A percentile compares a stretch with the other conserved stretches of the same genome.
Evolutionary conservation across 1,139 yeast species (phyloP).

Genomic region (Lodderomyces margitis): DNA sequence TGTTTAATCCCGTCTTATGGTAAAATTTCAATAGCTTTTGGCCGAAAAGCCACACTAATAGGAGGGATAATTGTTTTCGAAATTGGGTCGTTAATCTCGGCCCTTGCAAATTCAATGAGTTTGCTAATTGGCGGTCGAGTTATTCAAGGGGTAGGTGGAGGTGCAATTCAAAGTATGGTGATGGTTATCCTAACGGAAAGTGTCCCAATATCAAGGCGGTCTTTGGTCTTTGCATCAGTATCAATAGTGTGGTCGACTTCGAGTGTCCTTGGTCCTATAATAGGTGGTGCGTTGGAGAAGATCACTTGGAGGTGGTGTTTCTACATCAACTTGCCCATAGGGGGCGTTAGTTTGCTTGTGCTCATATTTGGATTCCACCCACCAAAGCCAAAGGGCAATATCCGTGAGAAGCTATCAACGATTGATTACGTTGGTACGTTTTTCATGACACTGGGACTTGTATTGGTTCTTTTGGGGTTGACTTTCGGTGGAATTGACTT

Average conservation of each 20-base stretch:
- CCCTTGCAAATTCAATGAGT: constrained; percentile 53
- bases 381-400: constrained; percentile 35
- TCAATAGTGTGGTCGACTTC: constrained; percentile 51
- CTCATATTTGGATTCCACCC: constrained; percentile 55
- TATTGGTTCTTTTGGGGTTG: constrained; percentile 31
- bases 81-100: constrained; percentile 61
- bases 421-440: constrained; percentile 36
- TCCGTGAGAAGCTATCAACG: constrained; percentile 38
- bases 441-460: constrained; percentile 28
- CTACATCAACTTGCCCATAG: constrained; percentile 67
- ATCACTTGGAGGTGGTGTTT: constrained; percentile 81
- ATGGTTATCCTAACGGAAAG: constrained; percentile 59
- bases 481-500: constrained; percentile 36
- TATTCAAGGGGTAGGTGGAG: constrained; percentile 72
- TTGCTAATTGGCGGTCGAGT: constrained; percentile 70
- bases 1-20: constrained; percentile 62
- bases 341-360: constrained; percentile 52
- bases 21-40: constrained; percentile 57
- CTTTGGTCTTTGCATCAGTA: constrained; percentile 48
- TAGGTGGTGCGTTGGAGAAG: constrained; percentile 67
- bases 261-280: constrained; percentile 59
- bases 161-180: constrained; percentile 62
- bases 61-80: constrained; percentile 56
- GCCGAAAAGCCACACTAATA: constrained; percentile 53
- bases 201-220: constrained; percentile 58